These are phyloP conservation scores for Emiliania huxleyi DNA, from an alignment of 78 protist genomes.

Conservation along the genomic window DNA sequence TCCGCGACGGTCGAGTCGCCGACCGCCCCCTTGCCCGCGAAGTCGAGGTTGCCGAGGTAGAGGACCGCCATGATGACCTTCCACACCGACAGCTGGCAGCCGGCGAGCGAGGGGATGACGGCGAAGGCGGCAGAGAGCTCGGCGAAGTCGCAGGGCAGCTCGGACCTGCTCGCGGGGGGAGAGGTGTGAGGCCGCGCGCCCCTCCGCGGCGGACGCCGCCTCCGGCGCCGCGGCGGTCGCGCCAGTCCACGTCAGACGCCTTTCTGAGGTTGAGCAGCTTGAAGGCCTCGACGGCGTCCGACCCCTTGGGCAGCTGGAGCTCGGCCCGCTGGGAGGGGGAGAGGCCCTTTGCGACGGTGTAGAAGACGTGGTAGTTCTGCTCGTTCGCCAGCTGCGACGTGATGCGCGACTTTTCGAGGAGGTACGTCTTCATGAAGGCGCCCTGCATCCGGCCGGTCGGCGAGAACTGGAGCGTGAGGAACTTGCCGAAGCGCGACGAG, in stretches of 20 bases:
- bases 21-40: constrained; percentile 55
- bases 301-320: not conserved
- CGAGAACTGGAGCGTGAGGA: constrained; percentile 29
- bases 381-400: constrained; percentile 9
- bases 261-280: not conserved
- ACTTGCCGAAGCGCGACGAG: constrained; percentile 74
- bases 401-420: constrained; percentile 44
- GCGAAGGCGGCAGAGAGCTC: not conserved
- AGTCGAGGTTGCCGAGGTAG: constrained; percentile 74
- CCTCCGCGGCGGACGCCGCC: too few relatives aligned
- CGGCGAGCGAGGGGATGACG: not conserved
- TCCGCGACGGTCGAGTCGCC: too few relatives aligned
- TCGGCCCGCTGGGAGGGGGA: not conserved
- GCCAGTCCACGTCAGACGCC: not conserved
- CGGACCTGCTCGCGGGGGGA: too few relatives aligned
- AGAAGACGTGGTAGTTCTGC: constrained; percentile 39
- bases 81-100: not conserved
- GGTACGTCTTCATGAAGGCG: constrained; percentile 43
- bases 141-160: not conserved
- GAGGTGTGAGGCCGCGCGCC: too few relatives aligned
- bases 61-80: constrained; percentile 52
- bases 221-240: too few relatives aligned
- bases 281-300: not conserved
- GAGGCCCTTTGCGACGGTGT: not conserved
- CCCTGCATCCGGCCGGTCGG: constrained; percentile 34